These are phyloP conservation scores for Fusarium drepaniforme DNA, from an alignment of 2,329 filamentous ascomycete genomes.

Conservation along the genomic window DNA sequence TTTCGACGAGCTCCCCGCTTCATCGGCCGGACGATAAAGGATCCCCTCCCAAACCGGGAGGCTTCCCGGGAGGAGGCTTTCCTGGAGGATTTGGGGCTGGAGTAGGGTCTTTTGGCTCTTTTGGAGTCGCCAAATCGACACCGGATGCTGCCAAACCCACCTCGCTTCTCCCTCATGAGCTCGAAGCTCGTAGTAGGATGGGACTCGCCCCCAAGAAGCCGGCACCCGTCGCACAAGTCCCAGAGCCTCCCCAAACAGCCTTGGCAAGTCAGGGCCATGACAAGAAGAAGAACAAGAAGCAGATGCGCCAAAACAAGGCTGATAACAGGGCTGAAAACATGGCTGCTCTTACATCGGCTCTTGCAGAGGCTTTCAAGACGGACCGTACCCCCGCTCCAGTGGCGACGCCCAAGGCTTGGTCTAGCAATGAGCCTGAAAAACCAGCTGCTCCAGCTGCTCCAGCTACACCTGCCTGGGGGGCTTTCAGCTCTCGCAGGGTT, in stretches of 20 bases:
- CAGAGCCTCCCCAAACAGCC: neutral
- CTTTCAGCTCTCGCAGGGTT: constrained; percentile 39
- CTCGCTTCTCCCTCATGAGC: constrained; percentile 54
- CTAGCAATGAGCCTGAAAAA: constrained; percentile 22
- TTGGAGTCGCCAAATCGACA: constrained; percentile 28
- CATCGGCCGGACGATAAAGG: constrained; percentile 34
- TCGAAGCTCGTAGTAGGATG: constrained; percentile 49
- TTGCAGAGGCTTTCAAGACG: constrained; percentile 50
- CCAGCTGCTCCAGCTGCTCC: neutral
- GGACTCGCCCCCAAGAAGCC: constrained; percentile 34
- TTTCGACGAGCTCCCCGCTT: constrained; percentile 45
- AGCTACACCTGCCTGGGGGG: constrained; percentile 29
- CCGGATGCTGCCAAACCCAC: constrained; percentile 1
- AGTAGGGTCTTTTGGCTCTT: constrained; percentile 41
- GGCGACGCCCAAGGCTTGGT: constrained; percentile 44
- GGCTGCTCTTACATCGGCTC: constrained; percentile 40
- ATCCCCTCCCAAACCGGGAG: constrained; percentile 29
- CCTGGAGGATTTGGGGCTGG: constrained; percentile 35
- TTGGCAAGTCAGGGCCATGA: constrained; percentile 10
- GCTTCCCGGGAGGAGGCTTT: constrained; percentile 41
- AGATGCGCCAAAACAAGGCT: constrained; percentile 6
- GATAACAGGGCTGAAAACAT: neutral
- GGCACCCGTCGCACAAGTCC: neutral
- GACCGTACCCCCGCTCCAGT: constrained; percentile 42
- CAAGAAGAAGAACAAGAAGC: constrained; percentile 5